Evolutionary conservation across 495 filamentous ascomycete genomes (phyloP).

Genomic region (Copromyces sp.): DNA sequence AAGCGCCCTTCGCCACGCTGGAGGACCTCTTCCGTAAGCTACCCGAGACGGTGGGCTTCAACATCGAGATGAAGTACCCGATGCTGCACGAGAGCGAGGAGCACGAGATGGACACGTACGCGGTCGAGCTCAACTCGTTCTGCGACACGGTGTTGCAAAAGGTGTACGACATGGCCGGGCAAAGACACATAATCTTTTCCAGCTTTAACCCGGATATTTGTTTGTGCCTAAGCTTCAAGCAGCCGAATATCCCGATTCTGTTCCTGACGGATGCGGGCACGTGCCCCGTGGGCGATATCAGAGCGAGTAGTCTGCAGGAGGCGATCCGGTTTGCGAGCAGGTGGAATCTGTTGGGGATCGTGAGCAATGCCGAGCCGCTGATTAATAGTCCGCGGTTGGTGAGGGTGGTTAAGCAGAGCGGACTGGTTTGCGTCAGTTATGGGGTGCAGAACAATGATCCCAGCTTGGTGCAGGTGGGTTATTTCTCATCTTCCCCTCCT

Average conservation of each 20-base stretch:
- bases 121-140: constrained; percentile 93
- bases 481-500: background rate
- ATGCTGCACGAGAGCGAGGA: constrained; percentile 92
- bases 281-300: constrained; percentile 67
- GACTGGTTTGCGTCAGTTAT: constrained; percentile 93
- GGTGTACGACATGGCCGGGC: constrained; percentile 60
- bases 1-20: constrained; percentile 87
- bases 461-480: constrained; percentile 66
- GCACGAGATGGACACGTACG: constrained; percentile 95
- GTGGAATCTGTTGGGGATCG: constrained; percentile 92
- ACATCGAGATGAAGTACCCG: constrained; percentile 98
- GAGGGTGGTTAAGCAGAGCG: constrained; percentile 88
- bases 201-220: constrained; percentile 97
- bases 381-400: constrained; percentile 85
- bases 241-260: constrained; percentile 84
- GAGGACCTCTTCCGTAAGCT: constrained; percentile 86
- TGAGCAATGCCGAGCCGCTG: constrained; percentile 72
- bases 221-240: constrained; percentile 87
- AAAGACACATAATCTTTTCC: constrained; percentile 85
- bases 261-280: constrained; percentile 87
- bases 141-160: constrained; percentile 85
- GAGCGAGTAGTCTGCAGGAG: constrained; percentile 89
- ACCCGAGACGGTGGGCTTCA: constrained; percentile 76
- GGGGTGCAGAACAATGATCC: constrained; percentile 81
- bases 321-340: constrained; percentile 85